Percentiles rank a stretch among this genome's conserved stretches.
Evolutionary conservation across 169 alveolate genomes (phyloP).

Genomic region (Plasmodium berghei): DNA sequence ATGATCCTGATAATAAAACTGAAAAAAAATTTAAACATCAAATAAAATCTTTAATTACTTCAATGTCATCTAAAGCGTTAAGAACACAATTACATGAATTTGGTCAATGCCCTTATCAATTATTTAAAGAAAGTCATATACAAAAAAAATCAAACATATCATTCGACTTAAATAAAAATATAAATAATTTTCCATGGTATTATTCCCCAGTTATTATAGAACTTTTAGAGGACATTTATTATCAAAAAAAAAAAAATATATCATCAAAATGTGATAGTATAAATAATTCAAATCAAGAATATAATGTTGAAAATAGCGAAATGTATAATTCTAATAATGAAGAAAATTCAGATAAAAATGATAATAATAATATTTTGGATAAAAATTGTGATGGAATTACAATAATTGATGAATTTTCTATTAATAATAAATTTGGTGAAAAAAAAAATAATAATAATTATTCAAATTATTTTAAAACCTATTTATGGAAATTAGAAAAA

Average conservation of each 20-base stretch:
- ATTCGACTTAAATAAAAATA: slow-evolving; percentile 6
- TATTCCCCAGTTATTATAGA: slow-evolving; percentile 29
- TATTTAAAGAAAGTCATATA: slow-evolving; percentile 90
- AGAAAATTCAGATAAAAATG: not conserved
- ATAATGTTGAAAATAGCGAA: not conserved
- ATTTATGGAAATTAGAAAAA: slow-evolving; percentile 31
- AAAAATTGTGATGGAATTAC: not conserved
- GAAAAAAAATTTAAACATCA: slow-evolving; percentile 77
- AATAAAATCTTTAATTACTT: slow-evolving; percentile 77
- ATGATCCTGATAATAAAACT: slow-evolving; percentile 29
- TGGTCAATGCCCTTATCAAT: slow-evolving; percentile 92
- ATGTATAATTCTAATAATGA: not conserved
- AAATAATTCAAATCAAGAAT: not conserved
- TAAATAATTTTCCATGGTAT: slow-evolving; percentile 60
- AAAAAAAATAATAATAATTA: not conserved
- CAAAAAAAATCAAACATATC: slow-evolving; percentile 1
- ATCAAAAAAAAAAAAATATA: not conserved
- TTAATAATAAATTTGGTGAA: not conserved
- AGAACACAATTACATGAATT: slow-evolving; percentile 90
- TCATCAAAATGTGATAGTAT: not conserved
- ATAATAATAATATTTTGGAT: not conserved
- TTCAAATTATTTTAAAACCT: slow-evolving; percentile 25
- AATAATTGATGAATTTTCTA: not conserved
- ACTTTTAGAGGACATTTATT: not conserved
- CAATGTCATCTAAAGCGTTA: slow-evolving; percentile 87